These are phyloP conservation scores for Lactuca saligna DNA, from an alignment of 129 eudicot genomes.

Conservation along the genomic window DNA sequence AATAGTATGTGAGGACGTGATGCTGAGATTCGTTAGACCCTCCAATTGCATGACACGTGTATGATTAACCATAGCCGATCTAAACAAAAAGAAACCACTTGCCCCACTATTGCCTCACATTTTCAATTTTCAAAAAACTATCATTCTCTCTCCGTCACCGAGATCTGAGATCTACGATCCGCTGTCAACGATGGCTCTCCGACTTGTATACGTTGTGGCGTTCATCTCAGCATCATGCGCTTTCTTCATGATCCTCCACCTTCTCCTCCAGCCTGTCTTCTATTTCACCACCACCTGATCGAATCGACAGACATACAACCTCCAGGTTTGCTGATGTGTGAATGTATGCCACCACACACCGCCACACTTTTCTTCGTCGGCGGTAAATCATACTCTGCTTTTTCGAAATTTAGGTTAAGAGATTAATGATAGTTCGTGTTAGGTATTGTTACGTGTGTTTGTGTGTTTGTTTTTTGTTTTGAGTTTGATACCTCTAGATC, in stretches of 20 bases:
- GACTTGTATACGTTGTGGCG: constrained; percentile 39
- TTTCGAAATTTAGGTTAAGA: not conserved
- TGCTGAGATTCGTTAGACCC: constrained; percentile 18
- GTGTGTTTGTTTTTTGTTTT: not conserved
- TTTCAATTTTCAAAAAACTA: not conserved
- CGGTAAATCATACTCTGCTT: constrained; percentile 17
- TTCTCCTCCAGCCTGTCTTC: constrained; percentile 47
- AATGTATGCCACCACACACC: not conserved
- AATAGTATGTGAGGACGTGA: constrained; percentile 15
- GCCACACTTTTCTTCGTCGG: constrained; percentile 14
- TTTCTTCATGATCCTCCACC: constrained; percentile 48
- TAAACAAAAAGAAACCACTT: not conserved
- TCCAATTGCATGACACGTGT: constrained; percentile 30
- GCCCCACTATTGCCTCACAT: constrained; percentile 8
- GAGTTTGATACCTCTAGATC: constrained; percentile 23
- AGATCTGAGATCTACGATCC: constrained; percentile 24
- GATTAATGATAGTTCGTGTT: not conserved
- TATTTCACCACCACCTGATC: constrained; percentile 44
- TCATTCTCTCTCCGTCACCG: not conserved
- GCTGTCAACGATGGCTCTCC: constrained; percentile 32
- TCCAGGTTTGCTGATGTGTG: constrained; percentile 2
- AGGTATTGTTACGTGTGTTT: not conserved
- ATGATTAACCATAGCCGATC: constrained; percentile 26
- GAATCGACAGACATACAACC: not conserved
- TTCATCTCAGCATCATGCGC: constrained; percentile 44